These are phyloP conservation scores for Centaurea solstitialis DNA, from an alignment of 129 eudicot species.

Conservation along the genomic window DNA sequence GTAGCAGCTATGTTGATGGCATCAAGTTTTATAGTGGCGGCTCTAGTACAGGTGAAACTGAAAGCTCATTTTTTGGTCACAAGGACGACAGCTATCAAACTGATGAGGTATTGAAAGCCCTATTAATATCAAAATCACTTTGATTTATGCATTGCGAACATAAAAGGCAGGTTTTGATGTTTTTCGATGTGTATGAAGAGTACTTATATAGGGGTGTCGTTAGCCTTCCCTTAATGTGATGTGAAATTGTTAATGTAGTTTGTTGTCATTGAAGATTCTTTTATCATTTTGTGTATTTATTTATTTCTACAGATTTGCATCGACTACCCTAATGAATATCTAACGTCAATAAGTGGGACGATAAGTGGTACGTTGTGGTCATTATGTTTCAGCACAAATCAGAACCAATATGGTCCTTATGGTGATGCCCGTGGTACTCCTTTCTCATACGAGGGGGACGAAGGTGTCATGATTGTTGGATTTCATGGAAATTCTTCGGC, in stretches of 20 bases:
- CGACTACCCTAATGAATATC: constrained; percentile 18
- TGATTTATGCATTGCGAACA: too few species aligned
- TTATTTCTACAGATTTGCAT: constrained; percentile 5
- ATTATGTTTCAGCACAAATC: constrained; percentile 24
- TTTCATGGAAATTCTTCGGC: constrained; percentile 20
- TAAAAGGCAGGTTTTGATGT: too few species aligned
- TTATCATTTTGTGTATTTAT: neutral
- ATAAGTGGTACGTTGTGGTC: too few species aligned
- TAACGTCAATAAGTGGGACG: constrained; percentile 18
- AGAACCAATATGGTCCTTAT: constrained; percentile 28
- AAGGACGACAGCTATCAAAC: neutral
- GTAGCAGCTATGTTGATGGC: neutral
- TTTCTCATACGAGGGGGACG: constrained; percentile 7
- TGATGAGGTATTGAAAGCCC: neutral
- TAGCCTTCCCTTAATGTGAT: too few species aligned
- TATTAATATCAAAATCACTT: too few species aligned
- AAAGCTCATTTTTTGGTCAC: neutral
- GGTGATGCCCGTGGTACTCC: neutral
- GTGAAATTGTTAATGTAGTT: neutral
- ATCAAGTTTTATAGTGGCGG: neutral
- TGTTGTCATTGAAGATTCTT: neutral
- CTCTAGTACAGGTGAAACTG: neutral
- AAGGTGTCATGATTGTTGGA: constrained; percentile 20
- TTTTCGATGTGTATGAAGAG: too few species aligned
- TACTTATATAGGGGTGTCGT: too few species aligned